Percentiles rank a stretch among this genome's conserved stretches.
phyloP scores from a whole-genome alignment of 176 grass and related monocot species.

The Tuctoria greenei region DNA sequence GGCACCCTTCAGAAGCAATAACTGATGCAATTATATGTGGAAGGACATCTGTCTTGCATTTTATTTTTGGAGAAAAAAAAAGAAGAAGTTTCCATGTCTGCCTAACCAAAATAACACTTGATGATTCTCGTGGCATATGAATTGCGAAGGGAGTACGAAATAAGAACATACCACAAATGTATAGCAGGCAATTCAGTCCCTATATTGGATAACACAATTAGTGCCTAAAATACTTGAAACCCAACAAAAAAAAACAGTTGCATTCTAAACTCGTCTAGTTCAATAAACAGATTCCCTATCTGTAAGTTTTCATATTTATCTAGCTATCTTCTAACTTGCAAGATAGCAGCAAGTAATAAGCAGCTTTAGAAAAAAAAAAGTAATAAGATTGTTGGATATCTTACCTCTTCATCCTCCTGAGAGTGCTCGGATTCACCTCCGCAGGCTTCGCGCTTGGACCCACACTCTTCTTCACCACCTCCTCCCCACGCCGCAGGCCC shows the following conservation, averaged over 20 bases:
- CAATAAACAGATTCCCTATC: background rate
- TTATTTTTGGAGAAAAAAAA: too few relatives aligned
- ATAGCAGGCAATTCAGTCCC: background rate
- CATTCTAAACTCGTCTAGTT: background rate
- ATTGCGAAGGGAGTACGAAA: background rate
- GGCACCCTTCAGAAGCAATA: background rate
- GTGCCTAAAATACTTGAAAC: background rate
- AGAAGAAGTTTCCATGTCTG: too few relatives aligned
- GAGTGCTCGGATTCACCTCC: slow-evolving; percentile 64
- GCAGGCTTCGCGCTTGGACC: slow-evolving; percentile 43
- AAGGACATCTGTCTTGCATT: background rate
- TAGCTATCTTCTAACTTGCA: background rate
- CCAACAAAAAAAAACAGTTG: background rate
- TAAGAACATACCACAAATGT: background rate
- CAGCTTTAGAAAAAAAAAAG: too few relatives aligned
- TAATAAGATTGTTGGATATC: background rate
- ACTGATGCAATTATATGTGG: background rate
- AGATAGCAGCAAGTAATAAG: background rate
- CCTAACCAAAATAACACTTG: background rate
- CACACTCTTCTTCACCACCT: slow-evolving; percentile 54
- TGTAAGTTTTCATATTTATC: too few relatives aligned
- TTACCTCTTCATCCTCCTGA: slow-evolving; percentile 96
- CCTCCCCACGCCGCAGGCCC: slow-evolving; percentile 63
- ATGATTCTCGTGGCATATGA: background rate
- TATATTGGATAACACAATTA: background rate